These are phyloP conservation scores for Blepharisma stoltei DNA, from an alignment of 73 alveolate genomes.

Conservation along the genomic window DNA sequence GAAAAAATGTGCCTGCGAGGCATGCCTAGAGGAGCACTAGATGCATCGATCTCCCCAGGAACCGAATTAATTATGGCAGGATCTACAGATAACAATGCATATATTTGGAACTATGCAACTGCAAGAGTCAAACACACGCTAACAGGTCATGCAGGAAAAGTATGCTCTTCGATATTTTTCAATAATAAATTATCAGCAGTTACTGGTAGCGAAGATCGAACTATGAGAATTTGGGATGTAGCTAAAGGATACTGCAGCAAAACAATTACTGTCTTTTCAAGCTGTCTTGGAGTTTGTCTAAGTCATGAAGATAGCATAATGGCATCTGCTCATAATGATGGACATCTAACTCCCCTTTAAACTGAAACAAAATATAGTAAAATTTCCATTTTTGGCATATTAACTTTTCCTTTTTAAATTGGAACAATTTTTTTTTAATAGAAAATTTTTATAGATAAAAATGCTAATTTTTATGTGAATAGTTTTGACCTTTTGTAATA, in stretches of 20 bases:
- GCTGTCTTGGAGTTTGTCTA: slow-evolving; percentile 43
- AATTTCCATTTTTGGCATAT: too few relatives aligned
- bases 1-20: slow-evolving; percentile 40
- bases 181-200: slow-evolving; percentile 55
- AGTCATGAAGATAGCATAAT: slow-evolving; percentile 40
- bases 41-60: slow-evolving; percentile 40
- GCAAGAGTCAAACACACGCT: slow-evolving; percentile 65
- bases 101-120: slow-evolving; percentile 73
- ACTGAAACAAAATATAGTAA: too few relatives aligned
- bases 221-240: slow-evolving; percentile 76
- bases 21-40: slow-evolving; percentile 42
- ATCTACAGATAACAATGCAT: slow-evolving; percentile 72
- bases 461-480: too few relatives aligned
- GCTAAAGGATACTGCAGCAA: slow-evolving; percentile 51
- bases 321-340: slow-evolving; percentile 59
- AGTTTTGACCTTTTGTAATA: too few relatives aligned
- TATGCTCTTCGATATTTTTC: slow-evolving; percentile 61
- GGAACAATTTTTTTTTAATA: too few relatives aligned
- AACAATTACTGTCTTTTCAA: slow-evolving; percentile 52
- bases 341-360: too few relatives aligned
- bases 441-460: too few relatives aligned
- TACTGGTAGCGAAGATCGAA: slow-evolving; percentile 80
- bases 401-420: too few relatives aligned
- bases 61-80: slow-evolving; percentile 67
- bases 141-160: slow-evolving; percentile 80